Evolutionary conservation across 345 rosid genomes (phyloP).

Genomic region (Salix exigua): DNA sequence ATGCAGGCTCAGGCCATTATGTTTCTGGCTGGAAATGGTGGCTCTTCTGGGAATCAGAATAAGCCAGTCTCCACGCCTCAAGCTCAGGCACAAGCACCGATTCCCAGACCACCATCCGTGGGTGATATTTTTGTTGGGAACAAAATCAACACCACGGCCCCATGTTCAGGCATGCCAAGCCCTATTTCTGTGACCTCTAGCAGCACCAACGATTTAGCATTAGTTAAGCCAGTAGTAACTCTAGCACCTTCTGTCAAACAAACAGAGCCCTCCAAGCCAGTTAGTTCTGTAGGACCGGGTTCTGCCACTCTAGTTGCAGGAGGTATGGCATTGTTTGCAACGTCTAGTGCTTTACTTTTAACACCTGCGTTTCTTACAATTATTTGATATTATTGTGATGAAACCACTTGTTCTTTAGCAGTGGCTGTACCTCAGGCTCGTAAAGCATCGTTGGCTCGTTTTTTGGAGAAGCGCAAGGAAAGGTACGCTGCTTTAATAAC

Average conservation of each 20-base stretch:
- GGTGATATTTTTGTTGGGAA: constrained; percentile 4
- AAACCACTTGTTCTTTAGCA: constrained; percentile 12
- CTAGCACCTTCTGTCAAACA: constrained; percentile 23
- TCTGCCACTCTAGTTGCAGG: constrained; percentile 26
- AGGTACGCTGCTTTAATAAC: constrained; percentile 4
- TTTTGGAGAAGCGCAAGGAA: constrained; percentile 35
- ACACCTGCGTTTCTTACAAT: not conserved
- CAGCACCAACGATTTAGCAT: constrained; percentile 24
- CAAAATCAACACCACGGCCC: not conserved
- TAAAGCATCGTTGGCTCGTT: constrained; percentile 29
- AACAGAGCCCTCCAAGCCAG: constrained; percentile 5
- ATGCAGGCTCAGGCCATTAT: constrained; percentile 33
- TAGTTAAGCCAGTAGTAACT: not conserved
- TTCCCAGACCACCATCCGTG: not conserved
- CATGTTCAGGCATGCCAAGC: constrained; percentile 17
- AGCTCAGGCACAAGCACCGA: constrained; percentile 4
- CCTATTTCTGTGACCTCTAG: constrained; percentile 23
- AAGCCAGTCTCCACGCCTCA: not conserved
- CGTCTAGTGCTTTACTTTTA: not conserved
- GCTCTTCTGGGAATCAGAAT: not conserved
- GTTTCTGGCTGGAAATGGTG: constrained; percentile 27
- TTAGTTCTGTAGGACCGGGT: constrained; percentile 3
- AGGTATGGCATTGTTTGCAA: constrained; percentile 30
- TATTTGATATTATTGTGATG: not conserved
- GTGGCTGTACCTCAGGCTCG: constrained; percentile 38